A percentile compares a stretch with the other conserved stretches of the same genome.
Conservation (phyloP, 169 alveolate species). For the Cryptosporidium viatorum region DNA sequence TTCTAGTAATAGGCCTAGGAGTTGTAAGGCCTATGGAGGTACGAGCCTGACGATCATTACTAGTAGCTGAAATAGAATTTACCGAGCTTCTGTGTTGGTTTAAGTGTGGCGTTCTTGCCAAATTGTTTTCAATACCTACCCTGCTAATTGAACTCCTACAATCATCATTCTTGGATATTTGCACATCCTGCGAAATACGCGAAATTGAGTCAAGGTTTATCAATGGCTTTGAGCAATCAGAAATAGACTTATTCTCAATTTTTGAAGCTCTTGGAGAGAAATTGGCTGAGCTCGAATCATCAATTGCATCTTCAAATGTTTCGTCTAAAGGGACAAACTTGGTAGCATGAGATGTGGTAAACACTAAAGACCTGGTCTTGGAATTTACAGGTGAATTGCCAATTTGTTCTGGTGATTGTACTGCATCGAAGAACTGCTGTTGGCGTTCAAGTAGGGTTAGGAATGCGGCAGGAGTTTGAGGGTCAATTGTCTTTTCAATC, state of each 20-base stretch:
- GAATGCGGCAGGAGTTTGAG: conserved; percentile 72
- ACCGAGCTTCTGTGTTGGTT: conserved; percentile 40
- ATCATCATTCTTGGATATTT: conserved; percentile 38
- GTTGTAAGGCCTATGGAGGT: conserved; percentile 70
- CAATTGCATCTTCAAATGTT: conserved; percentile 67
- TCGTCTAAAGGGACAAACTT: conserved; percentile 48
- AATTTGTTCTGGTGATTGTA: conserved; percentile 58
- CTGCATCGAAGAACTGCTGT: conserved; percentile 68
- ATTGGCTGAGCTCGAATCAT: conserved; percentile 48
- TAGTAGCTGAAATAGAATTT: background rate
- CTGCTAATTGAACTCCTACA: conserved; percentile 34
- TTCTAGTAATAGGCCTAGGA: conserved; percentile 63
- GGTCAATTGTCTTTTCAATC: conserved; percentile 34
- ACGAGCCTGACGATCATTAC: conserved; percentile 44
- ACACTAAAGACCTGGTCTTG: conserved; percentile 29
- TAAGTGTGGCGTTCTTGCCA: conserved; percentile 49
- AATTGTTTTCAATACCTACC: conserved; percentile 17
- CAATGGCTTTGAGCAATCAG: conserved; percentile 21
- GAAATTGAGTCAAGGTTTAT: conserved; percentile 62
- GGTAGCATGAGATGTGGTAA: conserved; percentile 40
- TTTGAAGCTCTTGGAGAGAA: conserved; percentile 36
- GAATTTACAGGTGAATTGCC: conserved; percentile 34
- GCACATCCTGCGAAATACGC: conserved; percentile 46
- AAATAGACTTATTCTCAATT: background rate
- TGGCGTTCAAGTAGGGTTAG: conserved; percentile 57